A percentile compares a stretch with the other conserved stretches of the same genome.
These are phyloP conservation scores for Annulohypoxylon stygium DNA, from an alignment of 495 filamentous ascomycete species.

Conservation along the genomic window DNA sequence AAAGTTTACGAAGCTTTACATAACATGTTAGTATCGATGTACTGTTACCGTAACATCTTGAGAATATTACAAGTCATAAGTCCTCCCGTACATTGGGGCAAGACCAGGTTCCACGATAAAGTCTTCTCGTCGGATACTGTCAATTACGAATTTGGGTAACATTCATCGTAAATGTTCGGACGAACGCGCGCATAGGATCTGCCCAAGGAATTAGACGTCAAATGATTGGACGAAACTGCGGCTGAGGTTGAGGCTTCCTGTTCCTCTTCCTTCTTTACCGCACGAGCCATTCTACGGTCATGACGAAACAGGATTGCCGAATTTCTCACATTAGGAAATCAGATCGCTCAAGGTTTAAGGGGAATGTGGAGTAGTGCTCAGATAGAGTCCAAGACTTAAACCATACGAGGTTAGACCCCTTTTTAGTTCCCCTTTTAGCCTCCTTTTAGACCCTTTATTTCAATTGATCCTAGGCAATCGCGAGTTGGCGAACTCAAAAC, in stretches of 20 bases:
- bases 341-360: conserved; percentile 22
- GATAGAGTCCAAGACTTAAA: conserved; percentile 1
- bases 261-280: conserved; percentile 4
- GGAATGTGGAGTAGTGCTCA: conserved; percentile 14
- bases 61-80: too few relatives aligned
- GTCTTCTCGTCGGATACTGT: not conserved
- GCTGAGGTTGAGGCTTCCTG: conserved; percentile 35
- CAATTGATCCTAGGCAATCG: not conserved
- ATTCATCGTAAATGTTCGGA: not conserved
- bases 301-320: conserved; percentile 8
- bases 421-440: not conserved
- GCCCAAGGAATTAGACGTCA: conserved; percentile 13
- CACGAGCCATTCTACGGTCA: conserved; percentile 26
- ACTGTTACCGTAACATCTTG: not conserved
- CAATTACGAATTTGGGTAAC: conserved; percentile 3
- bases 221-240: conserved; percentile 13
- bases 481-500: not conserved
- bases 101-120: not conserved
- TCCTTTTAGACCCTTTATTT: not conserved
- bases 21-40: not conserved
- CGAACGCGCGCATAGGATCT: conserved; percentile 16
- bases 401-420: conserved; percentile 6
- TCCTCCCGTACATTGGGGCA: not conserved
- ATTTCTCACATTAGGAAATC: conserved; percentile 33
- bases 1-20: not conserved